Percentiles rank a stretch among this genome's conserved stretches.
These are phyloP conservation scores for Phialophora chinensis DNA, from an alignment of 2,329 filamentous ascomycete species.

Conservation along the genomic window DNA sequence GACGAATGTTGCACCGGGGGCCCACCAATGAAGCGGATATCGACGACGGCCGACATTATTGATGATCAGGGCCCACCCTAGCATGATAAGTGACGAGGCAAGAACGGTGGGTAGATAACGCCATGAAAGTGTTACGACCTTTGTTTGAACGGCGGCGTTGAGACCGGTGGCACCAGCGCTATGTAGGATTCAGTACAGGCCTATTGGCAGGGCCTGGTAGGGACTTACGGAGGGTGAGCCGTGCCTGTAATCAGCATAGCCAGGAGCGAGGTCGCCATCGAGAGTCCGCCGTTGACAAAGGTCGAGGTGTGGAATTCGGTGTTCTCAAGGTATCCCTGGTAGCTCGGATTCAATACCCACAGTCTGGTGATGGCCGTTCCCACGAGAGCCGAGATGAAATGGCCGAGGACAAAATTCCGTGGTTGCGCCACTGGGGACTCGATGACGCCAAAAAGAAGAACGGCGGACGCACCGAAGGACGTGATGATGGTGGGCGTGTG, in stretches of 20 bases:
- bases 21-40: slow-evolving; percentile 45
- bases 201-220: too few species aligned
- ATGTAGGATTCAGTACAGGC: too few species aligned
- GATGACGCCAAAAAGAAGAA: slow-evolving; percentile 44
- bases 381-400: slow-evolving; percentile 44
- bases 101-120: slow-evolving; percentile 44
- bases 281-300: slow-evolving; percentile 7
- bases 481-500: too few species aligned
- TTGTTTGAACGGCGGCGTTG: slow-evolving; percentile 42
- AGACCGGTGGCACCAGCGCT: slow-evolving; percentile 45
- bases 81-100: slow-evolving; percentile 42
- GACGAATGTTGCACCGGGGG: slow-evolving; percentile 24
- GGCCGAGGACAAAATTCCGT: slow-evolving; percentile 44
- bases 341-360: too few species aligned
- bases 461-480: slow-evolving; percentile 42
- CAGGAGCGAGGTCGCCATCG: slow-evolving; percentile 44
- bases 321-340: too few species aligned
- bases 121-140: slow-evolving; percentile 44
- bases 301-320: too few species aligned
- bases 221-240: slow-evolving; percentile 41
- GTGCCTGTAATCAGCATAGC: slow-evolving; percentile 46
- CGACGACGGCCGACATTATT: slow-evolving; percentile 38
- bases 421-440: slow-evolving; percentile 45
- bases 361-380: too few species aligned
- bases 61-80: slow-evolving; percentile 42